Evolutionary conservation across 768 basidiomycete species (phyloP).

Genomic region (Thelephora ganbajun): DNA sequence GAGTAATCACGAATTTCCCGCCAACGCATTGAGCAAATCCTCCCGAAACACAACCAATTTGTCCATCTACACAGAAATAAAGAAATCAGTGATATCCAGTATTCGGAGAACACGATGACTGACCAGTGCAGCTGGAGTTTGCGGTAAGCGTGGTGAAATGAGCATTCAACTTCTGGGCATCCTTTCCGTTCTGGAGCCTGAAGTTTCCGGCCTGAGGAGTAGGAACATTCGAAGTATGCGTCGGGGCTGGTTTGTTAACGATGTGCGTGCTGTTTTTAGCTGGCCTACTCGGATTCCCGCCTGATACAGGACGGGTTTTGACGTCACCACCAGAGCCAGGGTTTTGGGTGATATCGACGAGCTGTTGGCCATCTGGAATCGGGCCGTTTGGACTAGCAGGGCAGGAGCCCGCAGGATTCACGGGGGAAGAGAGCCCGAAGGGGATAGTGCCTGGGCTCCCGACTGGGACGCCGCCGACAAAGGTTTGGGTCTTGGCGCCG

Average conservation of each 20-base stretch:
- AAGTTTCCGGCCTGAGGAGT: constrained; percentile 5
- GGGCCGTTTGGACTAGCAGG: constrained; percentile 33
- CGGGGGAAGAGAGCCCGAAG: constrained; percentile 25
- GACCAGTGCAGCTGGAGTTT: constrained; percentile 13
- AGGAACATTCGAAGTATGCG: constrained; percentile 5
- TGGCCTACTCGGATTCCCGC: too few relatives aligned
- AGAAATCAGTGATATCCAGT: background rate
- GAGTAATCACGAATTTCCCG: constrained; percentile 19
- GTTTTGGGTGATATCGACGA: constrained; percentile 11
- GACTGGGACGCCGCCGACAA: constrained; percentile 28
- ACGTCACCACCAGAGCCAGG: constrained; percentile 8
- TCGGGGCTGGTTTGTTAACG: background rate
- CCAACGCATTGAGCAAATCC: constrained; percentile 26
- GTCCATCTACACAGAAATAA: constrained; percentile 11
- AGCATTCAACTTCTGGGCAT: constrained; percentile 20
- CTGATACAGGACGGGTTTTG: background rate
- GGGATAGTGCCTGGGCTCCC: constrained; percentile 39
- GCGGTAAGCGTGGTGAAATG: constrained; percentile 17
- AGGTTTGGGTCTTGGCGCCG: constrained; percentile 28
- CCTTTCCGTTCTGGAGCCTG: constrained; percentile 18
- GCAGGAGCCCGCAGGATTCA: constrained; percentile 37
- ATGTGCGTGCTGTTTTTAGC: too few relatives aligned
- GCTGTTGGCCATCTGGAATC: constrained; percentile 34
- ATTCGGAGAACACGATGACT: background rate
- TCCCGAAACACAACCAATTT: constrained; percentile 23